phyloP scores from a whole-genome alignment of 306 rosid species.

The Prunus kanzakura region DNA sequence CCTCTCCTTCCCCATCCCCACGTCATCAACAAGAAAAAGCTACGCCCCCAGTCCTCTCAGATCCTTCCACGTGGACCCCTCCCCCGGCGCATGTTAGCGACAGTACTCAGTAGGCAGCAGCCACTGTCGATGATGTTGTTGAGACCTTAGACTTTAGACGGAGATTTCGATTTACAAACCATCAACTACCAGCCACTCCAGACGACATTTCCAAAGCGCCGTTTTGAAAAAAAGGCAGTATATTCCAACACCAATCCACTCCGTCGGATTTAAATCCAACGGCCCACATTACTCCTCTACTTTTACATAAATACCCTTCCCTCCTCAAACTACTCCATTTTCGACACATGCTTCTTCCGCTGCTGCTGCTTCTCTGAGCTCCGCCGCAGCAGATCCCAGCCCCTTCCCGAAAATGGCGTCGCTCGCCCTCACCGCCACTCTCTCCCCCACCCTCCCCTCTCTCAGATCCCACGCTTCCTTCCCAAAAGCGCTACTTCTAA shows the following conservation, averaged over 20 bases:
- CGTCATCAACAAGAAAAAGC: background rate
- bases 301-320: background rate
- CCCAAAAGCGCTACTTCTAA: constrained; percentile 6
- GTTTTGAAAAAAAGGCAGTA: constrained; percentile 17
- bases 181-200: background rate
- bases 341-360: background rate
- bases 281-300: constrained; percentile 9
- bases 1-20: background rate
- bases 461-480: constrained; percentile 50
- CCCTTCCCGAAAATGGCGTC: constrained; percentile 55
- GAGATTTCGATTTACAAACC: constrained; percentile 19
- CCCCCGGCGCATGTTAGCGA: background rate
- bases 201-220: constrained; percentile 39
- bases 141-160: background rate
- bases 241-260: constrained; percentile 19
- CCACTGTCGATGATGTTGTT: background rate
- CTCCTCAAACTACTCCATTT: background rate
- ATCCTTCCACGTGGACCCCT: background rate
- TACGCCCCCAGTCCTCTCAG: background rate
- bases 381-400: constrained; percentile 19
- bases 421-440: constrained; percentile 51
- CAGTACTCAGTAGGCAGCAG: too few relatives aligned
- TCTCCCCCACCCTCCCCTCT: constrained; percentile 34
- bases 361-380: constrained; percentile 16
- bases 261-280: constrained; percentile 43